A percentile compares a stretch with the other conserved stretches of the same genome.
These are phyloP conservation scores for Madurella mycetomatis DNA, from an alignment of 2,329 filamentous ascomycete species.

Conservation along the genomic window DNA sequence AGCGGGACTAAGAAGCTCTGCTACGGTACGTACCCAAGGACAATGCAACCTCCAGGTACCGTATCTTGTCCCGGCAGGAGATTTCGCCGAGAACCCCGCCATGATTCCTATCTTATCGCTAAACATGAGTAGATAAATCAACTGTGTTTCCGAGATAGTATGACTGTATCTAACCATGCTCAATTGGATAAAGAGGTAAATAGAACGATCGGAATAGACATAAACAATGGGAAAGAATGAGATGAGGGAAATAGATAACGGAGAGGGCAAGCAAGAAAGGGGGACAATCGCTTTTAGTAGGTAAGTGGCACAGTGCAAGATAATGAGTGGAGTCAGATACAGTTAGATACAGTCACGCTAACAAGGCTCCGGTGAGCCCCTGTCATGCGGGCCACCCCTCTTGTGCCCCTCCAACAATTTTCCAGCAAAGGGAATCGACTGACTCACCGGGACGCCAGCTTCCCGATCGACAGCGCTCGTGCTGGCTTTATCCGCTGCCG, in stretches of 20 bases:
- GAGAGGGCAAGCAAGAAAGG: too few relatives aligned
- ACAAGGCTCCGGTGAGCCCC: neutral
- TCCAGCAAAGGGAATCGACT: conserved; percentile 5
- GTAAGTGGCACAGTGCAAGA: too few relatives aligned
- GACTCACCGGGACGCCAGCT: conserved; percentile 6
- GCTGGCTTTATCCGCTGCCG: too few relatives aligned
- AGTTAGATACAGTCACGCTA: neutral
- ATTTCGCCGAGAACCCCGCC: neutral
- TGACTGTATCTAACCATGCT: too few relatives aligned
- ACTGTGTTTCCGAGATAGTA: too few relatives aligned
- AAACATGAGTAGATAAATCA: neutral
- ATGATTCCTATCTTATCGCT: conserved; percentile 16
- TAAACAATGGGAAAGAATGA: too few relatives aligned
- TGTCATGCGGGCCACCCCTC: conserved; percentile 9
- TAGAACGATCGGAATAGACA: too few relatives aligned
- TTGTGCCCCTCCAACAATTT: conserved; percentile 19
- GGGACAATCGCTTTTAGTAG: too few relatives aligned
- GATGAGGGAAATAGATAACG: too few relatives aligned
- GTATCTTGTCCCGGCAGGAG: neutral
- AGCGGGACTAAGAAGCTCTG: too few relatives aligned
- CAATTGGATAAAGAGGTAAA: too few relatives aligned
- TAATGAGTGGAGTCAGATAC: too few relatives aligned
- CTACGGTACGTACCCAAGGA: neutral
- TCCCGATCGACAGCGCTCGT: neutral
- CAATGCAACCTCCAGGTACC: neutral